Conservation (phyloP, 192 early-diverging fungal genomes). For the Coemansia sp. region DNA sequence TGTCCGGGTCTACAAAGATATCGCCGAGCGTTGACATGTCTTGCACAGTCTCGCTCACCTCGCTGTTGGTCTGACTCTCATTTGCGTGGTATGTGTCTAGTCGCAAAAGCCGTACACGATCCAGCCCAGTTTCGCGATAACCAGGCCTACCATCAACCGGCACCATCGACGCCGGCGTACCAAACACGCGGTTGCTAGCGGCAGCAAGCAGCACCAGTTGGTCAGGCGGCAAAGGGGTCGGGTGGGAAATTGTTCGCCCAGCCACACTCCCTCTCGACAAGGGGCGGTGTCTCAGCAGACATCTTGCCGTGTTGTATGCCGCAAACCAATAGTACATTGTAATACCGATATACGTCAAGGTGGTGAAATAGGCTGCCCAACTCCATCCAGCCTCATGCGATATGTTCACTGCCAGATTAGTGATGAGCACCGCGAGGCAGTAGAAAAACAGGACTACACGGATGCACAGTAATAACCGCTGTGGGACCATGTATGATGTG, state of each 20-base stretch:
- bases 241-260: background rate
- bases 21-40: background rate
- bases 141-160: background rate
- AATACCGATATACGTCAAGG: slow-evolving; percentile 42
- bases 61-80: background rate
- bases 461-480: slow-evolving; percentile 4
- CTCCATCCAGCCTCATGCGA: slow-evolving; percentile 43
- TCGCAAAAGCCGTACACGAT: background rate
- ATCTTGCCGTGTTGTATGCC: slow-evolving; percentile 23
- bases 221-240: slow-evolving; percentile 1
- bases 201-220: background rate
- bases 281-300: background rate
- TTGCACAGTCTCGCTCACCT: slow-evolving; percentile 1
- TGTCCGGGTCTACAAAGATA: background rate
- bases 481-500: slow-evolving; percentile 42
- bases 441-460: slow-evolving; percentile 26
- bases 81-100: background rate
- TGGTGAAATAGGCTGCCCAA: slow-evolving; percentile 52
- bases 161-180: background rate
- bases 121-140: background rate
- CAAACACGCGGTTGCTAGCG: slow-evolving; percentile 1
- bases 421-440: slow-evolving; percentile 32
- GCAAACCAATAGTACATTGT: slow-evolving; percentile 44
- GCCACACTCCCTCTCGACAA: background rate
- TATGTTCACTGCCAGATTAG: slow-evolving; percentile 37